phyloP scores from a whole-genome alignment of 192 early-diverging fungal genomes.

The Mycoemilia scoparia region DNA sequence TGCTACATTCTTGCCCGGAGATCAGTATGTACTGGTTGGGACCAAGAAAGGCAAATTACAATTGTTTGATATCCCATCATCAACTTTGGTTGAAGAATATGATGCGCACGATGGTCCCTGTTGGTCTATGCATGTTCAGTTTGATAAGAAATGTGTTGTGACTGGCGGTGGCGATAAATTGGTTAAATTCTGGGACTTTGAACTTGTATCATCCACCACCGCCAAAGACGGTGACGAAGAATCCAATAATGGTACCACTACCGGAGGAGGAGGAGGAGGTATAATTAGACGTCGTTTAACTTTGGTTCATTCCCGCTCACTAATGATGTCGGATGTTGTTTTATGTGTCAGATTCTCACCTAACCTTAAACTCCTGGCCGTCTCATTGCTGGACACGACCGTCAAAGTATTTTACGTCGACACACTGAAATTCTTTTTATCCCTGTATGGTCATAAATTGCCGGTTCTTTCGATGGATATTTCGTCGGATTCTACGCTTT shows the following conservation, averaged over 20 bases:
- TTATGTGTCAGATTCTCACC: conserved; percentile 70
- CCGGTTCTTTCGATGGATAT: conserved; percentile 99
- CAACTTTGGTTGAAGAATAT: conserved; percentile 64
- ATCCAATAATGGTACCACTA: neutral
- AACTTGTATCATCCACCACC: conserved; percentile 39
- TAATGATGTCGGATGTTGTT: conserved; percentile 89
- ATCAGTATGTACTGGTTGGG: conserved; percentile 70
- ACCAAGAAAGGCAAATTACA: conserved; percentile 83
- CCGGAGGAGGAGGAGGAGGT: conserved; percentile 2
- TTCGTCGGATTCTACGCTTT: conserved; percentile 76
- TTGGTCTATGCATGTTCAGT: conserved; percentile 70
- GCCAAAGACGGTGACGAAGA: conserved; percentile 22
- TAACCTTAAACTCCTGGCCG: conserved; percentile 72
- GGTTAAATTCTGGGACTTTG: conserved; percentile 97
- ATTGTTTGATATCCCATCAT: conserved; percentile 76
- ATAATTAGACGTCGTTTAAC: conserved; percentile 42
- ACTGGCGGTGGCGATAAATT: conserved; percentile 87
- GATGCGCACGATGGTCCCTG: conserved; percentile 77
- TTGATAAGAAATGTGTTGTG: conserved; percentile 72
- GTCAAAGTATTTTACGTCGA: conserved; percentile 96
- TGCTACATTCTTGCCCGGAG: conserved; percentile 79
- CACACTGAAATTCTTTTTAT: conserved; percentile 91
- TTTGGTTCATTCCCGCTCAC: conserved; percentile 68
- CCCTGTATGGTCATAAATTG: conserved; percentile 92
- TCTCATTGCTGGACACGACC: conserved; percentile 81